Evolutionary conservation across 208 protist genomes (phyloP).

Genomic region (Trypanosoma scelopori): DNA sequence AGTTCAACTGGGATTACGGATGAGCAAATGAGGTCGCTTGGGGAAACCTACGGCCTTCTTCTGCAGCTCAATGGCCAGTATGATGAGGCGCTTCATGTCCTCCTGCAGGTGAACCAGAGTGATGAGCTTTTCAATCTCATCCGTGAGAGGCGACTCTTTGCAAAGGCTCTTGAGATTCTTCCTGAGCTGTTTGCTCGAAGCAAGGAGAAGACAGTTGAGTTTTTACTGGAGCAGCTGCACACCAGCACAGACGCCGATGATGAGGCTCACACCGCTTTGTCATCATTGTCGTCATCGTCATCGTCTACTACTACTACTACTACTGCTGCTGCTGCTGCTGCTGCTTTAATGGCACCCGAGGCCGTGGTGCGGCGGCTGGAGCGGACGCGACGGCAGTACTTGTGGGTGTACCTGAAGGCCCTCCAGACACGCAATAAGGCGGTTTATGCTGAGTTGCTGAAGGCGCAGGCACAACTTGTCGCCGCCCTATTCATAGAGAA

Average conservation of each 20-base stretch:
- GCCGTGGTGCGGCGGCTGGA: slow-evolving; percentile 51
- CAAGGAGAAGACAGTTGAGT: slow-evolving; percentile 40
- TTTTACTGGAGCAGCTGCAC: slow-evolving; percentile 46
- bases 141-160: slow-evolving; percentile 33
- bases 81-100: slow-evolving; percentile 62
- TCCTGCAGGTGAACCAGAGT: slow-evolving; percentile 48
- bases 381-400: slow-evolving; percentile 40
- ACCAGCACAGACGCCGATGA: neutral
- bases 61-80: slow-evolving; percentile 41
- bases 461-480: slow-evolving; percentile 59
- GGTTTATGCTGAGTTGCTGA: slow-evolving; percentile 12
- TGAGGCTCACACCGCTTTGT: slow-evolving; percentile 1
- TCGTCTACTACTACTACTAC: neutral
- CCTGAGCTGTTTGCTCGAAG: slow-evolving; percentile 59
- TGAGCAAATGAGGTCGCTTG: slow-evolving; percentile 37
- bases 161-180: slow-evolving; percentile 41
- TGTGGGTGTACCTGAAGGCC: slow-evolving; percentile 57
- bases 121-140: slow-evolving; percentile 52
- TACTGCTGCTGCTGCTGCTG: no score
- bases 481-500: slow-evolving; percentile 78
- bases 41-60: slow-evolving; percentile 56
- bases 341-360: slow-evolving; percentile 27
- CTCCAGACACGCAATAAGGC: slow-evolving; percentile 27
- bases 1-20: slow-evolving; percentile 9
- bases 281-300: neutral